These are phyloP conservation scores for Pichiaceae sp. DNA, from an alignment of 1,139 yeast genomes.

Conservation along the genomic window DNA sequence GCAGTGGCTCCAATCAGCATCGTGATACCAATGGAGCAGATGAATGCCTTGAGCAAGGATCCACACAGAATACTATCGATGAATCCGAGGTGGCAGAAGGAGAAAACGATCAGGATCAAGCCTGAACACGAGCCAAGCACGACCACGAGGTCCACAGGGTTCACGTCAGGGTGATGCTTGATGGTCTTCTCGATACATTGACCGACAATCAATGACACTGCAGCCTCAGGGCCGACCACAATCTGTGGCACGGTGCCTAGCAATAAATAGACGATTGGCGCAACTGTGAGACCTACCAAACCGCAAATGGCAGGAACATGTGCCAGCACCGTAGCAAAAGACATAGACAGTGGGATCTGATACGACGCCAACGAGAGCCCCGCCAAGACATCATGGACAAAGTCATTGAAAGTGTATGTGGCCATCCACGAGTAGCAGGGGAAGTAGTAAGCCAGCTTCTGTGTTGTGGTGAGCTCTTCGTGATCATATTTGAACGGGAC, in stretches of 20 bases:
- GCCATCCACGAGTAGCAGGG: slow-evolving; percentile 81
- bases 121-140: slow-evolving; percentile 76
- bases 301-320: slow-evolving; percentile 89
- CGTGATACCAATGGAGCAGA: slow-evolving; percentile 86
- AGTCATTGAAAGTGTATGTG: slow-evolving; percentile 40
- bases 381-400: slow-evolving; percentile 72
- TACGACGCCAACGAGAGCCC: slow-evolving; percentile 87
- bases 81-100: slow-evolving; percentile 79
- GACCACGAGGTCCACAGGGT: slow-evolving; percentile 61
- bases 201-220: slow-evolving; percentile 84
- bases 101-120: slow-evolving; percentile 63
- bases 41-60: slow-evolving; percentile 79
- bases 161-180: slow-evolving; percentile 40
- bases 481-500: not conserved
- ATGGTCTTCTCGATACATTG: slow-evolving; percentile 72
- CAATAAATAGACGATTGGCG: slow-evolving; percentile 74
- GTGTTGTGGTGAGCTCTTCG: not conserved
- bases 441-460: slow-evolving; percentile 56
- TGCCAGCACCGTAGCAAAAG: slow-evolving; percentile 86
- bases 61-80: slow-evolving; percentile 81
- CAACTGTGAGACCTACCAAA: slow-evolving; percentile 67
- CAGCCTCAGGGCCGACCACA: slow-evolving; percentile 97
- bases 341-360: slow-evolving; percentile 82
- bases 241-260: slow-evolving; percentile 93
- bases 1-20: slow-evolving; percentile 77